These are phyloP conservation scores for Populus nigra DNA, from an alignment of 345 rosid genomes.

Conservation along the genomic window DNA sequence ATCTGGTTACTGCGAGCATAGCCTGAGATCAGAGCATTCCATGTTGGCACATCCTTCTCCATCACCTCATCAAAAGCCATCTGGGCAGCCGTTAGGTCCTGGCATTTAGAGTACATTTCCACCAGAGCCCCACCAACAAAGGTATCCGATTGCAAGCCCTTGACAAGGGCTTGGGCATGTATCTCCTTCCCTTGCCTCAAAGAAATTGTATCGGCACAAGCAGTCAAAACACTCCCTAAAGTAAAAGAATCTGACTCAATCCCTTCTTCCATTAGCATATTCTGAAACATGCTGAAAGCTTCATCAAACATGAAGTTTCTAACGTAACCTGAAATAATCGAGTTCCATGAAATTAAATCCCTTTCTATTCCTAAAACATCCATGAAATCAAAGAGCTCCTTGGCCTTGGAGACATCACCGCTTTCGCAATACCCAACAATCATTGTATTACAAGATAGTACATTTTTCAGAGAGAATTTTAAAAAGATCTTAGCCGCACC, in stretches of 20 bases:
- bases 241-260: slow-evolving; percentile 51
- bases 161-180: slow-evolving; percentile 42
- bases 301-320: slow-evolving; percentile 40
- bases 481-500: slow-evolving; percentile 50
- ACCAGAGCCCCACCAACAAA: slow-evolving; percentile 53
- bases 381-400: slow-evolving; percentile 43
- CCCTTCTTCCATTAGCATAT: slow-evolving; percentile 37
- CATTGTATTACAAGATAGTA: slow-evolving; percentile 54
- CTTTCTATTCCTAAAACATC: slow-evolving; percentile 38
- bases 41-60: slow-evolving; percentile 24
- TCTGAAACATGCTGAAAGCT: slow-evolving; percentile 41
- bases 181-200: slow-evolving; percentile 42
- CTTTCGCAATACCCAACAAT: slow-evolving; percentile 57
- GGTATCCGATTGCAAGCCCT: slow-evolving; percentile 49
- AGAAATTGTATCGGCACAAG: slow-evolving; percentile 48
- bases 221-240: slow-evolving; percentile 54
- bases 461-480: slow-evolving; percentile 40
- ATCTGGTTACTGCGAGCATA: slow-evolving; percentile 46
- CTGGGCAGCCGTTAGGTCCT: slow-evolving; percentile 37
- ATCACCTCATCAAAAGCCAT: slow-evolving; percentile 56
- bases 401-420: slow-evolving; percentile 46
- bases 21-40: slow-evolving; percentile 59
- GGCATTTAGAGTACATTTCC: slow-evolving; percentile 24
- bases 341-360: slow-evolving; percentile 56
- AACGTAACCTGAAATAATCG: slow-evolving; percentile 58